phyloP scores from a whole-genome alignment of 352 stramenopile species.

The Blastocystis sp. region DNA sequence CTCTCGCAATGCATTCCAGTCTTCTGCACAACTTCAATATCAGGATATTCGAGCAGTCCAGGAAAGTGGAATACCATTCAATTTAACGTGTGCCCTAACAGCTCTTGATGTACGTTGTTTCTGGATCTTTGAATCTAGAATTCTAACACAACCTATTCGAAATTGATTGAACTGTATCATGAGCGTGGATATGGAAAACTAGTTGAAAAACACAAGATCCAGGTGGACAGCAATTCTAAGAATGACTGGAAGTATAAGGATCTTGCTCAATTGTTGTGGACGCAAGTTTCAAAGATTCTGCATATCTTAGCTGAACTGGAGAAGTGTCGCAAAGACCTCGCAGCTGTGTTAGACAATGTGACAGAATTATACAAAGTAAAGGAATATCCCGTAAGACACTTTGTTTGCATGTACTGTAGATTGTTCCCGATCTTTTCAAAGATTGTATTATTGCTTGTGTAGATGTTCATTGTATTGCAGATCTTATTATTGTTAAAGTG shows the following conservation, averaged over 20 bases:
- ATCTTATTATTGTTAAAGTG: not conserved
- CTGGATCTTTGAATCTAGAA: not conserved
- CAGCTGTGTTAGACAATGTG: not conserved
- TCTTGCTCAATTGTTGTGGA: not conserved
- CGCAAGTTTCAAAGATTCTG: not conserved
- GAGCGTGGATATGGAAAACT: conserved; percentile 1
- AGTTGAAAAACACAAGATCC: not conserved
- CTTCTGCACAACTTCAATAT: not conserved
- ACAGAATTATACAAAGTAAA: not conserved
- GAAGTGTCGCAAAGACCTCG: not conserved
- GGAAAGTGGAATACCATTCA: not conserved
- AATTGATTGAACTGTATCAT: not conserved
- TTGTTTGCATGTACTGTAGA: not conserved
- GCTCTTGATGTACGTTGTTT: not conserved
- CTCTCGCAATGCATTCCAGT: not conserved
- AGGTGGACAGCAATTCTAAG: not conserved
- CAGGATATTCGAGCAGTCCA: not conserved
- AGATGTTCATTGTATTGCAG: not conserved
- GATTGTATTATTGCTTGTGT: not conserved
- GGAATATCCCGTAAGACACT: not conserved
- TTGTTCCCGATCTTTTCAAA: conserved; percentile 35
- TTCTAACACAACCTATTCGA: not conserved
- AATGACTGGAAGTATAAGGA: not conserved
- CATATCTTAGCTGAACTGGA: not conserved
- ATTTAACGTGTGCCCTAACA: not conserved